These are phyloP conservation scores for Trifolium fragiferum DNA, from an alignment of 306 rosid genomes.

Conservation along the genomic window DNA sequence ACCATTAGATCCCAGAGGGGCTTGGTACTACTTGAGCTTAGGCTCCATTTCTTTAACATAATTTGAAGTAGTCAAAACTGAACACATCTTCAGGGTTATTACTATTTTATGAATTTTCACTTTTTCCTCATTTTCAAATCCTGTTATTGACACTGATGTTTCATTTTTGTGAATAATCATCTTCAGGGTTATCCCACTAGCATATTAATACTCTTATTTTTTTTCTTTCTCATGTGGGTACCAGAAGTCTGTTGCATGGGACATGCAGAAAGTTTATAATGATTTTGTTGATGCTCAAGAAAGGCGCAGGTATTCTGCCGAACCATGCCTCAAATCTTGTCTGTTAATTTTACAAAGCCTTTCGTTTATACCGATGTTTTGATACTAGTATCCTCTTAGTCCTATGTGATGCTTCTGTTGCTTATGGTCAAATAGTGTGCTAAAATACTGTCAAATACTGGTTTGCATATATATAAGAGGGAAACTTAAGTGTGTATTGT, in stretches of 20 bases:
- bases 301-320: conserved; percentile 73
- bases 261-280: conserved; percentile 86
- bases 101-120: conserved; percentile 8
- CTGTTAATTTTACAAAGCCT: conserved; percentile 26
- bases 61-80: conserved; percentile 16
- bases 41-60: conserved; percentile 1
- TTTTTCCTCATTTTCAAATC: conserved; percentile 8
- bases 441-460: background rate
- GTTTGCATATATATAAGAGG: too few relatives aligned
- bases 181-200: background rate
- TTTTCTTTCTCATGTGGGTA: conserved; percentile 30
- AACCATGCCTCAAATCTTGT: conserved; percentile 23
- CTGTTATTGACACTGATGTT: conserved; percentile 10
- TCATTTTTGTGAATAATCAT: conserved; percentile 22
- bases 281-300: conserved; percentile 82
- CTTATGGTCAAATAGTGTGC: conserved; percentile 1
- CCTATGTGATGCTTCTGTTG: conserved; percentile 23
- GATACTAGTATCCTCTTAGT: conserved; percentile 29
- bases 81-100: conserved; percentile 1
- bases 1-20: background rate
- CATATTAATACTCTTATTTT: conserved; percentile 30
- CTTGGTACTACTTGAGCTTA: conserved; percentile 18
- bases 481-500: too few relatives aligned
- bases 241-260: conserved; percentile 96
- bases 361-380: conserved; percentile 6